Base-by-base conservation (phyloP, 345 rosid species). In the Laguncularia racemosa region DNA sequence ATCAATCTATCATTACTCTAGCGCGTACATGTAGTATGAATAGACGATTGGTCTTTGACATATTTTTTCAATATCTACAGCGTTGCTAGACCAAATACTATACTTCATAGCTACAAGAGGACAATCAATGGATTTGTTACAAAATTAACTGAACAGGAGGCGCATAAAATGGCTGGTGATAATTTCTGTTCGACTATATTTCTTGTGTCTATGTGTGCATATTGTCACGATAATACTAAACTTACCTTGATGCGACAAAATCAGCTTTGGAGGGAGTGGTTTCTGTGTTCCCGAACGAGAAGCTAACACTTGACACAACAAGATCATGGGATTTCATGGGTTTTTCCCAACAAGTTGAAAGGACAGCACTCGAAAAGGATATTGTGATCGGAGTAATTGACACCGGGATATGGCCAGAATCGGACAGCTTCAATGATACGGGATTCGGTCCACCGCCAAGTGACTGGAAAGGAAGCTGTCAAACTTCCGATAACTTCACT, bases 301-400 rank as follows among this genome's bases (percentile, higher is more conserved):
- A 69, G 33, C 52, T 38, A 69, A 13, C 52, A 63, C 62, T 71
- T n/a, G 74, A 67, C 51, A 71, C 79, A 6, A 71, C 75, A 17
- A 63, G 73, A 55, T 68, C 74, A 49, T 71, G 74, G 74, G 76
- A 78, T 50, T 78, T 78, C 53, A 52, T 71, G 46, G 78, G 74
- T 20, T 61, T 77, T 40, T 8, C 68, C 12, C 4, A 50, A 13
- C 44, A 53, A 16, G 57, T 46, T 1, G 19, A 19, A 19, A 49
- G 40, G 33, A 47, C 44, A 33, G 3, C 66, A 17, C 19, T 55
- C 0, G 74, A 69, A 21, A 62, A 54, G 12, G 59, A 58, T 43
- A 63, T 70, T 6, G 13, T 75, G 33, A 52, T 70, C 14, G 73
- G 67, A 13, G 18, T 72, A 43, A 45, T 75, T 0, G 77, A 67